Percentiles rank a stretch among this genome's conserved stretches.
These are phyloP conservation scores for Alternaria longipes DNA, from an alignment of 2,329 filamentous ascomycete genomes.

Conservation along the genomic window DNA sequence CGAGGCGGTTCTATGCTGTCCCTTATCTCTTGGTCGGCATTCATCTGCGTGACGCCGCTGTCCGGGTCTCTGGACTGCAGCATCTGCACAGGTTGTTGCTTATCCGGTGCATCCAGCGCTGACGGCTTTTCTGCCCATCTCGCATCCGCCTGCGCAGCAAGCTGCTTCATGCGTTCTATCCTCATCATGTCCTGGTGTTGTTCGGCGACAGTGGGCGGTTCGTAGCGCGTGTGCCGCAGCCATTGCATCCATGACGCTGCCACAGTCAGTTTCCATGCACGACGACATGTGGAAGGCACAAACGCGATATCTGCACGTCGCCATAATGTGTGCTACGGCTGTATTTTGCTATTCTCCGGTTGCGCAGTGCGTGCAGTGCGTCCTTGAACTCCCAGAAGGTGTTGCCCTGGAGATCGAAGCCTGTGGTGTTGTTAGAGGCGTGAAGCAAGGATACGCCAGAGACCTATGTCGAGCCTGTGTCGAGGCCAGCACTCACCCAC, in stretches of 20 bases:
- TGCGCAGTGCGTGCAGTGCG: slow-evolving; percentile 61
- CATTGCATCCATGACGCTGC: slow-evolving; percentile 74
- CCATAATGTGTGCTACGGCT: slow-evolving; percentile 62
- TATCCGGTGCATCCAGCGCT: slow-evolving; percentile 65
- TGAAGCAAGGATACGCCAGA: slow-evolving; percentile 14
- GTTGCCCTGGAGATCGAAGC: slow-evolving; percentile 69
- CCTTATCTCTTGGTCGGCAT: slow-evolving; percentile 45
- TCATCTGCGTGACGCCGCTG: slow-evolving; percentile 48
- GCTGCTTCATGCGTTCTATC: slow-evolving; percentile 66
- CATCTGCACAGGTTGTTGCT: slow-evolving; percentile 58
- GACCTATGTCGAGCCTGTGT: slow-evolving; percentile 2
- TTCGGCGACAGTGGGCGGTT: slow-evolving; percentile 66
- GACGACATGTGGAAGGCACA: slow-evolving; percentile 1
- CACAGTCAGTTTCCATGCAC: slow-evolving; percentile 3
- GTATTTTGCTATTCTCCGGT: slow-evolving; percentile 68
- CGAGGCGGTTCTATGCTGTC: slow-evolving; percentile 27
- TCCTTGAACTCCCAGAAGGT: slow-evolving; percentile 75
- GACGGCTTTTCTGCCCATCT: slow-evolving; percentile 69
- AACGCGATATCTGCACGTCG: slow-evolving; percentile 69
- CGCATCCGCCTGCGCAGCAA: slow-evolving; percentile 68
- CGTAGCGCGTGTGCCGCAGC: slow-evolving; percentile 68
- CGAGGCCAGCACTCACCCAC: slow-evolving; percentile 57
- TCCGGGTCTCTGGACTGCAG: slow-evolving; percentile 55
- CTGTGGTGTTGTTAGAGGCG: slow-evolving; percentile 48
- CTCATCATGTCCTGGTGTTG: slow-evolving; percentile 66